phyloP scores from a whole-genome alignment of 139 green algal species.

The Chlorella sp. region DNA sequence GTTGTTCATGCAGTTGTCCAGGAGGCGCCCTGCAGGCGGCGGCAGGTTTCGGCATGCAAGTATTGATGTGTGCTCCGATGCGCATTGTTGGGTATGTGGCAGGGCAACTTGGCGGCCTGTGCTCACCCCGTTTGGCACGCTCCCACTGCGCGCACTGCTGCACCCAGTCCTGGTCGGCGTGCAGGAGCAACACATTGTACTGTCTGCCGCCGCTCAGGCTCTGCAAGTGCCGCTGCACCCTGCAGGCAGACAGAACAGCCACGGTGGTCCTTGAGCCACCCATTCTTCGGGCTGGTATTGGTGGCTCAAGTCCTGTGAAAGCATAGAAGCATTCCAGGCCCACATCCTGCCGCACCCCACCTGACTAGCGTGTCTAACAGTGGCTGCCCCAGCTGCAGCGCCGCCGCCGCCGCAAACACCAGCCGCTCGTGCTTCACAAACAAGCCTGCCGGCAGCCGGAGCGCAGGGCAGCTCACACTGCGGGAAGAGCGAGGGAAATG shows the following conservation, averaged over 20 bases:
- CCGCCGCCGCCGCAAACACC: not conserved
- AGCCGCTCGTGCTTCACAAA: slow-evolving; percentile 15
- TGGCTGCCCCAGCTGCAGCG: not conserved
- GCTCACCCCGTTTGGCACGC: not conserved
- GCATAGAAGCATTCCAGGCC: too few relatives aligned
- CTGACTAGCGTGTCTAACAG: not conserved
- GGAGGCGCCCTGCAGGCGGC: not conserved
- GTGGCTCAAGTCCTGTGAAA: too few relatives aligned
- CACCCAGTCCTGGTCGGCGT: not conserved
- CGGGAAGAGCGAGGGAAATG: not conserved
- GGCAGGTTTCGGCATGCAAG: too few relatives aligned
- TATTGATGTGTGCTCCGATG: too few relatives aligned
- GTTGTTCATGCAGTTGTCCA: slow-evolving; percentile 25
- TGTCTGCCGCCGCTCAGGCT: not conserved
- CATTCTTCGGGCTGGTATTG: too few relatives aligned
- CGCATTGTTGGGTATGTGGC: not conserved
- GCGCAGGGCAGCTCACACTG: not conserved
- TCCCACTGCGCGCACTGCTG: not conserved
- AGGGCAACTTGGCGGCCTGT: not conserved
- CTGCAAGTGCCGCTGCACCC: not conserved
- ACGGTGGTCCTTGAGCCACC: too few relatives aligned
- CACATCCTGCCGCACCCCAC: too few relatives aligned
- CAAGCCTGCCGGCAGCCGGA: not conserved
- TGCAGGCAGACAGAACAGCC: not conserved
- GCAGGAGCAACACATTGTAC: slow-evolving; percentile 6